A percentile compares a stretch with the other conserved stretches of the same genome.
phyloP scores from a whole-genome alignment of 176 grass and related monocot species.

The Aegilops bicornis region DNA sequence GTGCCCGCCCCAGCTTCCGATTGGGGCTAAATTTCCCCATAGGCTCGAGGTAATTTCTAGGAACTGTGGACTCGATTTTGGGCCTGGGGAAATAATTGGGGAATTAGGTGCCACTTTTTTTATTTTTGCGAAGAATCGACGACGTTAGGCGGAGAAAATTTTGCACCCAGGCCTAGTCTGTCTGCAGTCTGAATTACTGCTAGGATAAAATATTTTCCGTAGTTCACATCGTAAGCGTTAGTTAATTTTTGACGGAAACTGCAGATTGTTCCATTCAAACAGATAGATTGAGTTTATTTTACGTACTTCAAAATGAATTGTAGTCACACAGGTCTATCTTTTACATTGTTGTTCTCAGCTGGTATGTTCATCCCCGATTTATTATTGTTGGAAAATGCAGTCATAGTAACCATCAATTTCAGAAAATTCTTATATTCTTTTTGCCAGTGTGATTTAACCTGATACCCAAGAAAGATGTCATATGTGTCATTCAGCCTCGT shows the following conservation, averaged over 20 bases:
- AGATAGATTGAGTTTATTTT: background rate
- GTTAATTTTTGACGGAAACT: background rate
- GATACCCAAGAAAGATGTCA: background rate
- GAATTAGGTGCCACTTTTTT: background rate
- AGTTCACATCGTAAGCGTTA: background rate
- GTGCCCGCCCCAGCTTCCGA: background rate
- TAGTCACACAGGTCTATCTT: background rate
- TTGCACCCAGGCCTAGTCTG: background rate
- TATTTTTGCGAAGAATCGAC: background rate
- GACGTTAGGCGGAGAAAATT: background rate
- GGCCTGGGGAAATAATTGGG: too few species aligned
- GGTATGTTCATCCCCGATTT: background rate
- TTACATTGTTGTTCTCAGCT: background rate
- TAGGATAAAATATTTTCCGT: background rate
- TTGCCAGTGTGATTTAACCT: background rate
- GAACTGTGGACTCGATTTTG: background rate
- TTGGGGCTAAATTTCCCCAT: background rate
- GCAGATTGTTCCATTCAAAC: background rate
- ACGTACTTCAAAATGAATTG: background rate
- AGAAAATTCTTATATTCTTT: background rate
- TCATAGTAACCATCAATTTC: background rate
- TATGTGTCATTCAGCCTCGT: background rate
- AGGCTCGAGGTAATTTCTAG: constrained; percentile 14
- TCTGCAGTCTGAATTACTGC: background rate
- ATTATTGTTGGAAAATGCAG: background rate